A percentile compares a stretch with the other conserved stretches of the same genome.
Evolutionary conservation across 2,329 filamentous ascomycete species (phyloP).

Genomic region (Colletotrichum tropicicola): DNA sequence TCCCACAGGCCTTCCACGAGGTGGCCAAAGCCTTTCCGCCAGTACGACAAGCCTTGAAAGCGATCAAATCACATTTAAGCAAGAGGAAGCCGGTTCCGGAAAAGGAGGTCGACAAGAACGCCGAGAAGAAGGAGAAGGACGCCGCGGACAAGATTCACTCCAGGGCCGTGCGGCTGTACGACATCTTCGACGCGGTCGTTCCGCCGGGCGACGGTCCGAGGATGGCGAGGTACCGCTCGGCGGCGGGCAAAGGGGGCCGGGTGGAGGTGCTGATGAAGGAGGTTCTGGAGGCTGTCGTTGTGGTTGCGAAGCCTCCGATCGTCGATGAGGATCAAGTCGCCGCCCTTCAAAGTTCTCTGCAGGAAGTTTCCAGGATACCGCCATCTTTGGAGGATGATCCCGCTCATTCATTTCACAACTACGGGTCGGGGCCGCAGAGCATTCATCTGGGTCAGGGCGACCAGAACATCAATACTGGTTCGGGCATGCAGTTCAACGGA

Average conservation of each 20-base stretch:
- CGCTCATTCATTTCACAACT: not conserved
- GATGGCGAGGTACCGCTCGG: not conserved
- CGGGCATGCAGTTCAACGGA: not conserved
- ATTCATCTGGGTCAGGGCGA: not conserved
- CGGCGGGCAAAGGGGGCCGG: not conserved
- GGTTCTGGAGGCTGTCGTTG: not conserved
- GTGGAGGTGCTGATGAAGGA: not conserved
- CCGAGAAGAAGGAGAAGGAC: not conserved
- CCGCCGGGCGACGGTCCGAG: not conserved
- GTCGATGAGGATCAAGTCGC: not conserved
- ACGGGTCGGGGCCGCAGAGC: not conserved
- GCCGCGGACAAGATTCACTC: not conserved
- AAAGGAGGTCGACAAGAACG: not conserved
- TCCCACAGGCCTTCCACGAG: not conserved
- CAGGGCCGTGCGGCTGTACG: not conserved
- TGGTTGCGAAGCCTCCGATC: not conserved
- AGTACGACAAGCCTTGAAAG: not conserved
- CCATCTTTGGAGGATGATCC: not conserved
- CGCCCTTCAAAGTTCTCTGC: not conserved
- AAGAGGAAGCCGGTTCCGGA: not conserved
- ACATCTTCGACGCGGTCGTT: not conserved
- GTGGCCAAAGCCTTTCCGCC: not conserved
- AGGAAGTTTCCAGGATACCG: not conserved
- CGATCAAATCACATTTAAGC: not conserved
- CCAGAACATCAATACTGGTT: not conserved